These are phyloP conservation scores for Discostella stelligeroides DNA, from an alignment of 108 stramenopile species.

Conservation along the genomic window DNA sequence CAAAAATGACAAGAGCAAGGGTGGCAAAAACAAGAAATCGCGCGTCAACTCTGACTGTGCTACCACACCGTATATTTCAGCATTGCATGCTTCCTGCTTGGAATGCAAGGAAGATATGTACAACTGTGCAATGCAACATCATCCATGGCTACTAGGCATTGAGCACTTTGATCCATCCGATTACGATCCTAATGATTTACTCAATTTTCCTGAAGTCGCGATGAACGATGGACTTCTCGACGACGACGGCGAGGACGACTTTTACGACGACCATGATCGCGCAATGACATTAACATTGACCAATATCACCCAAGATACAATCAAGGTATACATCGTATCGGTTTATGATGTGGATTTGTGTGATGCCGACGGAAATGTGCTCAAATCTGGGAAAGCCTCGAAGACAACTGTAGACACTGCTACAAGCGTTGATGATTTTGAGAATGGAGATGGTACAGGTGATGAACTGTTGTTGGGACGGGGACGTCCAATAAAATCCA, in stretches of 20 bases:
- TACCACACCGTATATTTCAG: too few species aligned
- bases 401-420: not conserved
- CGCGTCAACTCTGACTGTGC: too few species aligned
- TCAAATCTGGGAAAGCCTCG: constrained; percentile 26
- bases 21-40: too few species aligned
- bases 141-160: constrained; percentile 42
- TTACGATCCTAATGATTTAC: constrained; percentile 31
- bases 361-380: constrained; percentile 20
- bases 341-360: constrained; percentile 42
- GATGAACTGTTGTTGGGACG: too few species aligned
- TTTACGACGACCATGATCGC: not conserved
- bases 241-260: constrained; percentile 25
- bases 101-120: constrained; percentile 20
- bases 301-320: constrained; percentile 28
- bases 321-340: constrained; percentile 39
- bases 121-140: constrained; percentile 13
- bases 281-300: constrained; percentile 44
- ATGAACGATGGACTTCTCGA: constrained; percentile 48
- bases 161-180: constrained; percentile 38
- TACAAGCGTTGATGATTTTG: not conserved
- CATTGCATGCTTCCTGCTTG: constrained; percentile 3
- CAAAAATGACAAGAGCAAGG: too few species aligned
- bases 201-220: constrained; percentile 38
- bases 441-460: too few species aligned
- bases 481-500: too few species aligned